These are phyloP conservation scores for Phytophthora cryptogea DNA, from an alignment of 352 stramenopile genomes.

Conservation along the genomic window DNA sequence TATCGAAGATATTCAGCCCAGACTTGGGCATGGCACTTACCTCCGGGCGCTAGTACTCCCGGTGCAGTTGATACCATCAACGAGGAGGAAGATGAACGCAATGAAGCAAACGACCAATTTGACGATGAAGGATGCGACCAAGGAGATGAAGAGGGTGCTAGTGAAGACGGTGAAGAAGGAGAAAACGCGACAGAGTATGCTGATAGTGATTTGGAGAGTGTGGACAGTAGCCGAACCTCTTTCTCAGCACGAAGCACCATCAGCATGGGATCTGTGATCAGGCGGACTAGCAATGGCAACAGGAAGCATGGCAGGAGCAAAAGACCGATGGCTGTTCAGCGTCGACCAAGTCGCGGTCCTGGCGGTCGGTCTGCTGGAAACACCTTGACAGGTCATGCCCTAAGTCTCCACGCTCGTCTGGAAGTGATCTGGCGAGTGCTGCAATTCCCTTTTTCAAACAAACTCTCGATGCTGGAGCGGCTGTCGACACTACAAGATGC, in stretches of 20 bases:
- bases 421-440: constrained; percentile 60
- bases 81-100: constrained; percentile 21
- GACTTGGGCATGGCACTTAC: constrained; percentile 56
- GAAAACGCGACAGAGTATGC: constrained; percentile 24
- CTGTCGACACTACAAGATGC: constrained; percentile 56
- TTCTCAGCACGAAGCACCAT: constrained; percentile 32
- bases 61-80: constrained; percentile 25
- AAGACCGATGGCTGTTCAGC: constrained; percentile 16
- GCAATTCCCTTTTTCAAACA: constrained; percentile 66
- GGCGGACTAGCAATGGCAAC: constrained; percentile 16
- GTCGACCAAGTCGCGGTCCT: constrained; percentile 16
- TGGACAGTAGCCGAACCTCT: constrained; percentile 21
- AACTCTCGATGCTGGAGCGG: constrained; percentile 69
- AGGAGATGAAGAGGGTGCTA: constrained; percentile 19
- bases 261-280: constrained; percentile 29
- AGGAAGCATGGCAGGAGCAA: constrained; percentile 33
- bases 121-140: constrained; percentile 20
- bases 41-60: constrained; percentile 10
- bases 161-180: constrained; percentile 22
- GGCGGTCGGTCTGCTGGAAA: constrained; percentile 22
- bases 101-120: constrained; percentile 26
- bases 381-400: constrained; percentile 42
- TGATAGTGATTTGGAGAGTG: constrained; percentile 28
- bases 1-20: constrained; percentile 51
- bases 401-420: constrained; percentile 55